phyloP scores from a whole-genome alignment of 768 basidiomycete species.

The Termitomyces sp. region DNA sequence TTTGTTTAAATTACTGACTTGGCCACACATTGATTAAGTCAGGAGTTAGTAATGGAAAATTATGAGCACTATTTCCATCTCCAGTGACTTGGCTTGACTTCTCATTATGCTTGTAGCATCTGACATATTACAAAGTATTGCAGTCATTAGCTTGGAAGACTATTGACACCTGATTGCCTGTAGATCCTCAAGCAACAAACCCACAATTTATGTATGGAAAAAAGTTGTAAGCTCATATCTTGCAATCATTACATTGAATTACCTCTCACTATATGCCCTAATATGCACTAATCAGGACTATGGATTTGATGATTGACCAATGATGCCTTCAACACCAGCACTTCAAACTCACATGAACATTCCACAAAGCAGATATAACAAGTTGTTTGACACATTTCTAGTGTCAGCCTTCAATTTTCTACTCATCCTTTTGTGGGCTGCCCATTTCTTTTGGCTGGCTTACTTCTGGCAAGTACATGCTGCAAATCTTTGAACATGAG shows the following conservation, averaged over 20 bases:
- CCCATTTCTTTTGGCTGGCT: no score
- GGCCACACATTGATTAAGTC: not conserved
- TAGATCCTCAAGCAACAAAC: not conserved
- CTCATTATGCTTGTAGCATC: not conserved
- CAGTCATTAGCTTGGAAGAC: not conserved
- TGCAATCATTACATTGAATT: not conserved
- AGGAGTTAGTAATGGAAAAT: not conserved
- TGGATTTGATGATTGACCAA: not conserved
- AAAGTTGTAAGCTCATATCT: not conserved
- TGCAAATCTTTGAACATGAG: no score
- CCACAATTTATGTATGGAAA: slow-evolving; percentile 1
- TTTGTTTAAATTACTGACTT: slow-evolving; percentile 4
- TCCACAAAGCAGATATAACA: no score
- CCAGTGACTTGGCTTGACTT: not conserved
- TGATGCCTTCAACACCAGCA: no score
- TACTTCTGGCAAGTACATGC: no score
- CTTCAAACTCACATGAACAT: no score
- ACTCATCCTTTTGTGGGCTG: no score
- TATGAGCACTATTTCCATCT: not conserved
- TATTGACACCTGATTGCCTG: slow-evolving; percentile 1
- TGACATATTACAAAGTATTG: not conserved
- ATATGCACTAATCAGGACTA: not conserved
- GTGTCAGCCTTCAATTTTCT: no score
- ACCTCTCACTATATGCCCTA: not conserved
- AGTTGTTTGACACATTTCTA: no score